A percentile compares a stretch with the other conserved stretches of the same genome.
These are phyloP conservation scores for Bipolaris zeicola DNA, from an alignment of 2,329 filamentous ascomycete genomes.

Conservation along the genomic window DNA sequence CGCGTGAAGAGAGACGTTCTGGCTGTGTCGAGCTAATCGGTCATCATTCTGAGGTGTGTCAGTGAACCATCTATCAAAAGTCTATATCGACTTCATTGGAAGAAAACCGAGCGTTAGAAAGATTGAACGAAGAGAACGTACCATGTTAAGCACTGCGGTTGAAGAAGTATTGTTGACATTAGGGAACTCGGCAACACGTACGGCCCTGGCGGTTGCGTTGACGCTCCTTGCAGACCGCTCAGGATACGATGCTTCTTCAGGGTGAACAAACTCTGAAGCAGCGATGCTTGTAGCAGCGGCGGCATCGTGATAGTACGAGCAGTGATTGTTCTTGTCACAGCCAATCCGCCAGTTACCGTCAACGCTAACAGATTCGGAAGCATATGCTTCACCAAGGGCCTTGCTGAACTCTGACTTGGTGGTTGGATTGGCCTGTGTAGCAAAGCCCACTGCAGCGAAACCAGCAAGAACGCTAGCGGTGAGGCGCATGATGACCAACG, in stretches of 20 bases:
- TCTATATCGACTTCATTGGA: neutral
- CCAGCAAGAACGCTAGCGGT: conserved; percentile 13
- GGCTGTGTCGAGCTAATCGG: neutral
- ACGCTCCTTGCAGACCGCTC: neutral
- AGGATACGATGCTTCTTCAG: neutral
- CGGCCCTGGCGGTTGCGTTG: neutral
- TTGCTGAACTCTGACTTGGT: neutral
- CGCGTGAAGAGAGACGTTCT: neutral
- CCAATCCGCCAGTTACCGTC: conserved; percentile 15
- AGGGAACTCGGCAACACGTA: neutral
- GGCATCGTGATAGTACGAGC: conserved; percentile 6
- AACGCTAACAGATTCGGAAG: neutral
- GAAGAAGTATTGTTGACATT: neutral
- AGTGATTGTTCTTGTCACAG: conserved; percentile 12
- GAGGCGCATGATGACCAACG: conserved; percentile 12
- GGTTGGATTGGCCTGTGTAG: conserved; percentile 7
- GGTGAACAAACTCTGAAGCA: neutral
- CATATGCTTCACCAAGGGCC: neutral
- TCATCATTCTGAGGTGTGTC: neutral
- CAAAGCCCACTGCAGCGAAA: conserved; percentile 14
- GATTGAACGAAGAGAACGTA: neutral
- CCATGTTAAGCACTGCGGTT: neutral
- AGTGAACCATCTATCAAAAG: neutral
- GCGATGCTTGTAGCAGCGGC: neutral
- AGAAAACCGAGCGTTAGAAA: neutral